Evolutionary conservation across 2,329 filamentous ascomycete genomes (phyloP).

Genomic region (Cadophora sp.): DNA sequence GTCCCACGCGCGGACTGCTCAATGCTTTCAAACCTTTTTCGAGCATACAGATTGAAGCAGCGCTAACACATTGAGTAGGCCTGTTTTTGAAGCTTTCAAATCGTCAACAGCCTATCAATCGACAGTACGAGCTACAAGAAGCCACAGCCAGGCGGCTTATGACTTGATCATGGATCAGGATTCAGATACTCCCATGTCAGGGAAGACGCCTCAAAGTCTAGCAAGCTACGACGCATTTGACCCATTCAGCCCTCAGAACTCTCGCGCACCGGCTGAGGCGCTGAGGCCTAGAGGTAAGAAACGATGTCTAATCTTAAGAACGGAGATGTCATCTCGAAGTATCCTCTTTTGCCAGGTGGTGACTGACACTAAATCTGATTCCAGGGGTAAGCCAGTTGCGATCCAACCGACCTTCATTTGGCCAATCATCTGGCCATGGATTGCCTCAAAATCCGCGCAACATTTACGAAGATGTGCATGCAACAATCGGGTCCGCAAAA

Average conservation of each 20-base stretch:
- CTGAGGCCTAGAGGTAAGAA: neutral
- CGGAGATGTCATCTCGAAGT: neutral
- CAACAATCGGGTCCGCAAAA: slow-evolving; percentile 25
- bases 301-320: neutral
- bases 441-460: slow-evolving; percentile 31
- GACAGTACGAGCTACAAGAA: slow-evolving; percentile 22
- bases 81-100: slow-evolving; percentile 39
- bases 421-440: slow-evolving; percentile 29
- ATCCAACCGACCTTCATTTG: slow-evolving; percentile 28
- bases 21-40: neutral
- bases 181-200: slow-evolving; percentile 34
- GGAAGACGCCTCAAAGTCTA: slow-evolving; percentile 37
- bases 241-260: slow-evolving; percentile 34
- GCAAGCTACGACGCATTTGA: slow-evolving; percentile 33
- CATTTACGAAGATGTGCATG: slow-evolving; percentile 35
- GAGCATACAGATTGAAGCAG: neutral
- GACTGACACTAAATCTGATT: neutral
- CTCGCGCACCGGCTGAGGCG: slow-evolving; percentile 19
- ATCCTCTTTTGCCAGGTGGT: neutral
- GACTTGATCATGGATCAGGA: slow-evolving; percentile 39
- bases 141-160: slow-evolving; percentile 40
- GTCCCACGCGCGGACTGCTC: neutral
- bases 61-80: neutral
- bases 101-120: slow-evolving; percentile 29
- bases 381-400: slow-evolving; percentile 4